Evolutionary conservation across 139 green algal species (phyloP).

Genomic region (Yamagishiella unicocca): DNA sequence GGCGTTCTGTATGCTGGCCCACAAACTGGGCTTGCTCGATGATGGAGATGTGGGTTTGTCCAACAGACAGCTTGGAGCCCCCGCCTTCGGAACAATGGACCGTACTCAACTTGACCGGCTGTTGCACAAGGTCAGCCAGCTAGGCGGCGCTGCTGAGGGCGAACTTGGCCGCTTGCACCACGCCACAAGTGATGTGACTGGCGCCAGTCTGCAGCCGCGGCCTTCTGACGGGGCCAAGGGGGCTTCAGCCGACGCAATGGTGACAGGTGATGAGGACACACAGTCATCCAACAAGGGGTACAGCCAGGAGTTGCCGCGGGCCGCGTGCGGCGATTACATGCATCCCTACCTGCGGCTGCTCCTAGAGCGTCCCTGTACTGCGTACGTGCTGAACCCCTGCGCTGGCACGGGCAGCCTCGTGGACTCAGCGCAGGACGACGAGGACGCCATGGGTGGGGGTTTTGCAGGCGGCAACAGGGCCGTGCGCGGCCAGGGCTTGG

Average conservation of each 20-base stretch:
- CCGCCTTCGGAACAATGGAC: neutral
- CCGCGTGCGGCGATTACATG: slow-evolving; percentile 52
- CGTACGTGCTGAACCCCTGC: slow-evolving; percentile 57
- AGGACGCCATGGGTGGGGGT: neutral
- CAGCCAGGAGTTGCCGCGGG: neutral
- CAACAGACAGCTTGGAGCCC: neutral
- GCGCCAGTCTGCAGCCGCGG: neutral
- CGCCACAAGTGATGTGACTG: neutral
- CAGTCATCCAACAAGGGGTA: neutral
- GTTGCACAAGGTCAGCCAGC: neutral
- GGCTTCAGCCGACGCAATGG: neutral
- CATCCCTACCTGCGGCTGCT: slow-evolving; percentile 76
- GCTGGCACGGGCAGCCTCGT: slow-evolving; percentile 33
- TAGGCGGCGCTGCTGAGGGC: neutral
- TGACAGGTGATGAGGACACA: slow-evolving; percentile 11
- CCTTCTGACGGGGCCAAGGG: neutral
- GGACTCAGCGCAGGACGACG: slow-evolving; percentile 17
- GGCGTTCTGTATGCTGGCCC: slow-evolving; percentile 35
- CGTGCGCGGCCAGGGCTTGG: neutral
- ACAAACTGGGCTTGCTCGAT: slow-evolving; percentile 41
- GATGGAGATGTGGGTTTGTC: neutral
- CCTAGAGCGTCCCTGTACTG: slow-evolving; percentile 53
- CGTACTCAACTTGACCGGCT: slow-evolving; percentile 15
- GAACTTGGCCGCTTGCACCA: neutral
- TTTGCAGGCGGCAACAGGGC: neutral